Conservation (phyloP, 176 grass and related monocot species). For the Alopecurus myosuroides region DNA sequence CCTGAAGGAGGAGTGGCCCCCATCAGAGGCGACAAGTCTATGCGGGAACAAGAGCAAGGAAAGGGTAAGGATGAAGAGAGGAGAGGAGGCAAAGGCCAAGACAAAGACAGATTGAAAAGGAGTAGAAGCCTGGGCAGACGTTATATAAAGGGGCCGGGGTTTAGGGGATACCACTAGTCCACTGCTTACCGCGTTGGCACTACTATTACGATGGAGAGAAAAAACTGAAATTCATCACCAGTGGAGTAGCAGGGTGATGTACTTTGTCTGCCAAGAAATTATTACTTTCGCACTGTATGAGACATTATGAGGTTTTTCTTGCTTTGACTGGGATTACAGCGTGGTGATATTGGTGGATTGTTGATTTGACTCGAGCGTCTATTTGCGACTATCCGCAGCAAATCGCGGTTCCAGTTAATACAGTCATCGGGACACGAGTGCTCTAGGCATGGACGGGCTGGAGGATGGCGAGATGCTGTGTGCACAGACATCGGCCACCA, state of each 20-base stretch:
- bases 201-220: background rate
- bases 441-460: background rate
- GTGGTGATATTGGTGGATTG: background rate
- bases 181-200: background rate
- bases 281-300: slow-evolving; percentile 21
- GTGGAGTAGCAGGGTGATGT: slow-evolving; percentile 28
- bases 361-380: background rate
- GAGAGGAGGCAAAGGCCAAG: slow-evolving; percentile 32
- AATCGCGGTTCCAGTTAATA: too few species aligned
- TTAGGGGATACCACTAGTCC: background rate
- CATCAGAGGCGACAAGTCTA: slow-evolving; percentile 37
- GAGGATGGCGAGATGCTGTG: background rate
- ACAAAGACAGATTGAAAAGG: slow-evolving; percentile 50
- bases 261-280: slow-evolving; percentile 40
- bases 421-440: background rate
- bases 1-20: slow-evolving; percentile 59
- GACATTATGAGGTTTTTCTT: slow-evolving; percentile 27
- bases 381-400: too few species aligned
- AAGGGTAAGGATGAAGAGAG: background rate
- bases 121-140: slow-evolving; percentile 37
- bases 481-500: background rate
- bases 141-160: slow-evolving; percentile 23
- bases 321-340: slow-evolving; percentile 21
- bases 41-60: slow-evolving; percentile 11
- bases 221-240: background rate